Base-by-base conservation (phyloP, 2,329 filamentous ascomycete genomes). In the Hymenoscyphus repandus region DNA sequence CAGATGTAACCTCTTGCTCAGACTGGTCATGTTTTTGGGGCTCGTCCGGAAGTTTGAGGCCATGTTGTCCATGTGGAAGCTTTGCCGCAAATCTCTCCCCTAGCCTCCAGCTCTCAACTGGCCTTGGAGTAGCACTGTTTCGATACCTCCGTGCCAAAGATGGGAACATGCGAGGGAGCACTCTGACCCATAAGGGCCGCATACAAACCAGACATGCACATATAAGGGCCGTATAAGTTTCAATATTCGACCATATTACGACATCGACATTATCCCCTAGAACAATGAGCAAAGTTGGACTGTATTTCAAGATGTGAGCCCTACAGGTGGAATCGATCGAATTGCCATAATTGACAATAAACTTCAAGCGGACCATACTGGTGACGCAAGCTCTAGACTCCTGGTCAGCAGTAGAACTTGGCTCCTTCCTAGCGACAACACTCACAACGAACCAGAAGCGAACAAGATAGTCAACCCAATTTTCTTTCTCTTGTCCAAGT, bases 401-500 rank as follows among this genome's bases (percentile, higher is more conserved):
- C 31, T 33, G 27, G 42, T 58, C 48, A 54, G 55, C n/a, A 13
- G 27, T 13, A 5, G 12, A 3, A 33, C 30, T 17, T 6, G 20
- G 2, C 13, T 12, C 10, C 6, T 33, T n/a, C 1, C 15, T 7
- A 17, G 20, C 1, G 10, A 7, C 13, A 3, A 18, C 1, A 79
- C 77, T 30, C 80, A 82, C 61, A 87, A 86, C 37, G 80, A 74
- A 55, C 83, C 83, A 49, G 85, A 79, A 55, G 79, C 78, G 64
- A 88, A 87, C 1, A 83, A 85, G 42, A 85, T 68, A 39, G 83
- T 72, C 15, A 87, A 65, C 20, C 85, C 85, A 18, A 80, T 73
- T 66, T 85, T 86, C 59, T 86, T 83, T 55, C 81, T 85, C 52
- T 66, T 72, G 1, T 82, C 81, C 12, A 87, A 67, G 22, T 78